phyloP scores from a whole-genome alignment of 73 alveolate genomes.

The Tetrahymena borealis region DNA sequence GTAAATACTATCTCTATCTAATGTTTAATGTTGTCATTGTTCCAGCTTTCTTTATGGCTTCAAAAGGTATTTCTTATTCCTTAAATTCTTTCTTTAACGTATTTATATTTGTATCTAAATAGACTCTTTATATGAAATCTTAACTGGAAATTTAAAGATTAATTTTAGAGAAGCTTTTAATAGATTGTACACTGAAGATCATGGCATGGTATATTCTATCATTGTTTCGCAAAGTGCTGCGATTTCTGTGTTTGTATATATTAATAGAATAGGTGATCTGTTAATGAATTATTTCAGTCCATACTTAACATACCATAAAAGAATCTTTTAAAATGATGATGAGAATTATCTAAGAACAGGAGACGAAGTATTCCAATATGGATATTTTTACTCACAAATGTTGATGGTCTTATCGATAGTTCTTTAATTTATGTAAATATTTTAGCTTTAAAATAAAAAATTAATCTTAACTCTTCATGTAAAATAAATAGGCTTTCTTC shows the following conservation, averaged over 20 bases:
- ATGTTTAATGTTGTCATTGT: background rate
- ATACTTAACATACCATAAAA: background rate
- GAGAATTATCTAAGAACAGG: background rate
- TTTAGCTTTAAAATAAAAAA: background rate
- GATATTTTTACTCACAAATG: background rate
- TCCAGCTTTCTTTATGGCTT: background rate
- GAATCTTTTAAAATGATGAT: background rate
- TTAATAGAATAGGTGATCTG: background rate
- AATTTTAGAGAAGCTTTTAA: background rate
- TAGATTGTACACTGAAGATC: background rate
- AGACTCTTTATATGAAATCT: background rate
- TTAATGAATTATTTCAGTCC: background rate
- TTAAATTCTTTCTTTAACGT: background rate
- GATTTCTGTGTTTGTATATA: background rate
- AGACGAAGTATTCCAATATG: background rate
- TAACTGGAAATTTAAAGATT: background rate
- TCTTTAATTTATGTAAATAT: background rate
- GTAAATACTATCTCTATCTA: background rate
- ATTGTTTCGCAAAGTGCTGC: background rate
- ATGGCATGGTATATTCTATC: background rate
- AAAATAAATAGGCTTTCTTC: background rate
- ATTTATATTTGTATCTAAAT: background rate
- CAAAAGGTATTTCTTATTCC: background rate
- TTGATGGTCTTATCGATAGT: background rate
- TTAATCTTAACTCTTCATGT: background rate